Evolutionary conservation across 177 flowering plant species (phyloP).

Genomic region (Vitis hybrid): DNA sequence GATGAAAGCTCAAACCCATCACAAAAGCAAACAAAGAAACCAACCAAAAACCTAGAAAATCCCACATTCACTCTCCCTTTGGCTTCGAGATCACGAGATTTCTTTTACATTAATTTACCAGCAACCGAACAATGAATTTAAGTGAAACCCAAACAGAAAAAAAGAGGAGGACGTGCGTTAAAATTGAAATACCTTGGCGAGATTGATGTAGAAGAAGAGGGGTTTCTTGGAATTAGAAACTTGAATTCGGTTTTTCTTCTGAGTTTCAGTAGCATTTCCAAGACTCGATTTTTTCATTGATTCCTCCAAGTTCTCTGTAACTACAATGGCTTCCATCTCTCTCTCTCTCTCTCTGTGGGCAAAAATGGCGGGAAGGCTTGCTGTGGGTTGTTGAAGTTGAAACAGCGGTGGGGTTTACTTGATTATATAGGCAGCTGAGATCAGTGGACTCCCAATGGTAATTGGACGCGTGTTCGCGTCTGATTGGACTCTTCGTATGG

Average conservation of each 20-base stretch:
- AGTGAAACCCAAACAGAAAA: not conserved
- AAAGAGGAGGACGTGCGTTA: not conserved
- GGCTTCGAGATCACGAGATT: too few relatives aligned
- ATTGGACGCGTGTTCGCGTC: constrained; percentile 7
- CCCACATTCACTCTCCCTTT: too few relatives aligned
- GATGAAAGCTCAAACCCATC: too few relatives aligned
- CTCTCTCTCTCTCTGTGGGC: constrained; percentile 9
- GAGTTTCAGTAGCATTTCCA: not conserved
- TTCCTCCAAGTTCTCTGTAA: constrained; percentile 5
- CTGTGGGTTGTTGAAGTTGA: not conserved
- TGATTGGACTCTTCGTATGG: constrained; percentile 6
- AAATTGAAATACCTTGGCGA: constrained; percentile 38
- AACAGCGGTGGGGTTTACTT: not conserved
- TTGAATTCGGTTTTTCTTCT: constrained; percentile 33
- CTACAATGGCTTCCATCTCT: constrained; percentile 10
- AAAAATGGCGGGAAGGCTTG: constrained; percentile 2
- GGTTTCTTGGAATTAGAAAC: constrained; percentile 56
- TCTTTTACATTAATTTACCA: not conserved
- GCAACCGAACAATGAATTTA: not conserved
- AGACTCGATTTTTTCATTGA: not conserved
- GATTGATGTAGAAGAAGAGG: constrained; percentile 42
- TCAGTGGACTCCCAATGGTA: not conserved
- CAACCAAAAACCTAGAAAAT: too few relatives aligned
- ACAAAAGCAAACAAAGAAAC: not conserved
- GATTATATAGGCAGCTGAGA: constrained; percentile 1